A percentile compares a stretch with the other conserved stretches of the same genome.
phyloP scores from a whole-genome alignment of 768 basidiomycete genomes.

The Xerocomellus amylosporus region DNA sequence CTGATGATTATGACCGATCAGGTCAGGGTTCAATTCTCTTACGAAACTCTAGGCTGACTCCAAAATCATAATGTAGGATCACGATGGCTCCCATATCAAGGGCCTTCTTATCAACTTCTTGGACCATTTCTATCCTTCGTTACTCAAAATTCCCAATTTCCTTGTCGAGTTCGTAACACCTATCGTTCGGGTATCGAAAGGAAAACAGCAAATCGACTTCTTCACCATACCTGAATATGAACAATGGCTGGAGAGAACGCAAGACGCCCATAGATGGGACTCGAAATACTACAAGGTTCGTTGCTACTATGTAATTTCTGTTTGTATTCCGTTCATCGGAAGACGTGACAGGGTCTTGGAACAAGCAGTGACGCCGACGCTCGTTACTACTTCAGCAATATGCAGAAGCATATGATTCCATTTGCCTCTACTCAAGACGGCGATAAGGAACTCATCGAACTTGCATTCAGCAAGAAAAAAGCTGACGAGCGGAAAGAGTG shows the following conservation, averaged over 20 bases:
- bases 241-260: constrained; percentile 80
- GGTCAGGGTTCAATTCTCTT: constrained; percentile 41
- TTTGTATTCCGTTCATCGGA: constrained; percentile 1
- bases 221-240: constrained; percentile 98
- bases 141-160: constrained; percentile 87
- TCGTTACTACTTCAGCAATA: constrained; percentile 87
- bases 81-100: constrained; percentile 99
- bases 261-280: constrained; percentile 77
- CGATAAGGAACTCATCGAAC: constrained; percentile 87
- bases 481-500: constrained; percentile 98
- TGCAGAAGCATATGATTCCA: constrained; percentile 92
- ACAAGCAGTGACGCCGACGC: constrained; percentile 89
- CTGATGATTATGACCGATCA: constrained; percentile 99
- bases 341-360: constrained; percentile 78
- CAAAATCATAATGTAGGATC: constrained; percentile 61
- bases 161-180: constrained; percentile 98
- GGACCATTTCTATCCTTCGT: constrained; percentile 94
- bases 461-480: constrained; percentile 99
- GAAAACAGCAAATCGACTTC: constrained; percentile 77
- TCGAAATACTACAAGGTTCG: constrained; percentile 96
- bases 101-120: constrained; percentile 98
- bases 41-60: background rate
- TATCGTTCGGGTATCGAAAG: constrained; percentile 90
- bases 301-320: background rate
- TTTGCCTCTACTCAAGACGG: constrained; percentile 79